Conservation (phyloP, 2,329 filamentous ascomycete genomes). For the Fusarium abutilonis region DNA sequence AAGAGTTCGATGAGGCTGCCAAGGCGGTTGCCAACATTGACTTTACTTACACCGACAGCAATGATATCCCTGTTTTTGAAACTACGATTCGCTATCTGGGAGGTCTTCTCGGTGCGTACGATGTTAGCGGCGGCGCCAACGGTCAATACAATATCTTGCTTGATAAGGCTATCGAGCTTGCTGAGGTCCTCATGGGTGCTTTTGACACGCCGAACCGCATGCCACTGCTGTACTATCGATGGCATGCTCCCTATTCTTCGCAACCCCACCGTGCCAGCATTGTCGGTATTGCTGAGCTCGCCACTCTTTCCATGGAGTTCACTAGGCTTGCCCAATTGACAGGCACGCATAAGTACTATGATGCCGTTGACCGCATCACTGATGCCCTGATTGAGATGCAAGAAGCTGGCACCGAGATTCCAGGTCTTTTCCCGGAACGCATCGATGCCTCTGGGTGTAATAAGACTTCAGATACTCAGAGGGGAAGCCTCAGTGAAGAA, state of each 20-base stretch:
- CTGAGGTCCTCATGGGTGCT: conserved; percentile 80
- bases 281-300: conserved; percentile 76
- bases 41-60: conserved; percentile 75
- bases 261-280: conserved; percentile 70
- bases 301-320: conserved; percentile 86
- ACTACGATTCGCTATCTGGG: conserved; percentile 92
- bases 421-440: conserved; percentile 81
- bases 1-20: conserved; percentile 83
- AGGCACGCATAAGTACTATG: conserved; percentile 83
- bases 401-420: conserved; percentile 71
- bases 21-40: conserved; percentile 77
- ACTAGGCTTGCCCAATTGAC: conserved; percentile 89
- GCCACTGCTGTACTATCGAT: conserved; percentile 83
- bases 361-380: conserved; percentile 87
- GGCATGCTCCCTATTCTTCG: conserved; percentile 72
- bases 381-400: conserved; percentile 81
- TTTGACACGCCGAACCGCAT: conserved; percentile 96
- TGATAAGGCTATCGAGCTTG: conserved; percentile 81
- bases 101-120: conserved; percentile 85
- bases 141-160: conserved; percentile 72
- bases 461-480: conserved; percentile 55
- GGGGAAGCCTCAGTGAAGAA: conserved; percentile 47
- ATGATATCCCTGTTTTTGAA: conserved; percentile 88
- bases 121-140: conserved; percentile 73
- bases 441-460: conserved; percentile 86